phyloP scores from a whole-genome alignment of 495 filamentous ascomycete genomes.

The Niebla homalea region DNA sequence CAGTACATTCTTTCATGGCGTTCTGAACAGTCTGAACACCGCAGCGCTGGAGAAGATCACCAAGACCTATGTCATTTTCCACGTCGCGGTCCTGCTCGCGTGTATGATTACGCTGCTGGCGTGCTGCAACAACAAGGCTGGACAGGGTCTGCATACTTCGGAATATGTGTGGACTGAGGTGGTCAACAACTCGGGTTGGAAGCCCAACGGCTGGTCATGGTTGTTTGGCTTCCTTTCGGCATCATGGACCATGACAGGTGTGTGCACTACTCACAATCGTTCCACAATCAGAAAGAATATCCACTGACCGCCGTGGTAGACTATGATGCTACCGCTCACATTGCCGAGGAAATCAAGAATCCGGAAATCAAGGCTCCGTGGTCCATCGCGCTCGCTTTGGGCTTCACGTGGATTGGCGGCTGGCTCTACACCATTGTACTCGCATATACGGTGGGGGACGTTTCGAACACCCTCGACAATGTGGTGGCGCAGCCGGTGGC shows the following conservation, averaged over 20 bases:
- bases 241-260: slow-evolving; percentile 48
- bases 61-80: slow-evolving; percentile 51
- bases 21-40: slow-evolving; percentile 47
- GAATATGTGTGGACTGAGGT: slow-evolving; percentile 52
- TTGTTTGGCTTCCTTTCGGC: slow-evolving; percentile 57
- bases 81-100: slow-evolving; percentile 42
- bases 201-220: slow-evolving; percentile 50
- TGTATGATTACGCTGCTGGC: slow-evolving; percentile 48
- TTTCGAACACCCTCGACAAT: slow-evolving; percentile 28
- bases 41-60: slow-evolving; percentile 51
- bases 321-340: slow-evolving; percentile 46
- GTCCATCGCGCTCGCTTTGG: slow-evolving; percentile 46
- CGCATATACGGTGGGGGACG: slow-evolving; percentile 46
- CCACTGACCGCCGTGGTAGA: neutral
- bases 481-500: slow-evolving; percentile 46
- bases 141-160: slow-evolving; percentile 28
- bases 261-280: slow-evolving; percentile 4
- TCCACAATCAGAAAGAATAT: neutral
- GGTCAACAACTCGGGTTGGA: slow-evolving; percentile 47
- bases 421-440: slow-evolving; percentile 53
- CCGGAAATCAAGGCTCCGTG: slow-evolving; percentile 46
- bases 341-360: slow-evolving; percentile 48
- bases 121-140: slow-evolving; percentile 38
- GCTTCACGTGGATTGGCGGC: slow-evolving; percentile 47
- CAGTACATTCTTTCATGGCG: slow-evolving; percentile 38